Evolutionary conservation across 805 yeast species (phyloP), one percentile per base, ranked within the genome.

Genomic region (Wickerhamiella hasegawae): DNA sequence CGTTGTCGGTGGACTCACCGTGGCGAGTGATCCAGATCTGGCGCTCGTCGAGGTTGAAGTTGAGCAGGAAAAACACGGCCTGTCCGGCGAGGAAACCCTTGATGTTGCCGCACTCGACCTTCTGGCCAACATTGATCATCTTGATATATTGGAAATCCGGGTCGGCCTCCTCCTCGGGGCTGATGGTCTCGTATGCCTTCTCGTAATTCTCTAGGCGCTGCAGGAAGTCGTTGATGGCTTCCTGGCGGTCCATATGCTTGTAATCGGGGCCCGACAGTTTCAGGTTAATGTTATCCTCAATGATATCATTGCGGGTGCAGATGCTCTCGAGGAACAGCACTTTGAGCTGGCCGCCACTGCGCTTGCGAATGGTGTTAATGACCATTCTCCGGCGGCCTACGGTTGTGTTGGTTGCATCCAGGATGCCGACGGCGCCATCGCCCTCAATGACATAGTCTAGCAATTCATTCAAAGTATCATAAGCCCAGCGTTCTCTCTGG

Each of bases 21-120:
- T 85, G 95, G 41, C 98, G 70, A 1, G 96, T 76, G 42, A 87
- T 78, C 84, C 94, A 87, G 34, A 87, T 84, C 53, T 85, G 93
- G 41, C 96, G 68, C 52, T 81, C 90, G 39, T 77, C 69, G 29
- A 87, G 63, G 52, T 90, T 87, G 68, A 87, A 87, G 48, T 83
- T 83, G 42, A 87, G 64, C 43, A 87, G 60, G 60, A 83, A 90
- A 52, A 83, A 87, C 25, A 85, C 81, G 1, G 94, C 80, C 51
- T 90, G 97, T 3, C 94, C 84, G 0, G 95, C 87, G 35, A 87
- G 60, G 49, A 83, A 90, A 4, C 80, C 80, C 48, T 81, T 81
- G 38, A 87, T 80, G 51, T 85, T 83, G 54, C 77, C 85, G 23
- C 94, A 82, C 35, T 87, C 92, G 27, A 87, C 83, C 54, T 87